These are phyloP conservation scores for Podaxis sp. DNA, from an alignment of 768 basidiomycete species.

Conservation along the genomic window DNA sequence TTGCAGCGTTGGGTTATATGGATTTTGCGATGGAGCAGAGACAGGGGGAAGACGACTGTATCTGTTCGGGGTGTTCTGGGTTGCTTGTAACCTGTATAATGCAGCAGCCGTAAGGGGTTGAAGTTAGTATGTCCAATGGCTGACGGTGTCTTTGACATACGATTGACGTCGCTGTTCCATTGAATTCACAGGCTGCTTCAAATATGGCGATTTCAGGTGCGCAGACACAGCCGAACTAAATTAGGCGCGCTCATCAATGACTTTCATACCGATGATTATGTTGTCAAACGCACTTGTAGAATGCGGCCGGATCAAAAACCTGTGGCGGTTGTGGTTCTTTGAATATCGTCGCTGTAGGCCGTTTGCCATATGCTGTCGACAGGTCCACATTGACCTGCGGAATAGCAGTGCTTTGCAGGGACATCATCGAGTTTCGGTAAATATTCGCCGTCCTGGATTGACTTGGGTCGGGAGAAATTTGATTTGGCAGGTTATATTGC, in stretches of 20 bases:
- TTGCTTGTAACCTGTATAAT: background rate
- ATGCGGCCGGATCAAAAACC: slow-evolving; percentile 26
- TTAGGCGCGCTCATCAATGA: background rate
- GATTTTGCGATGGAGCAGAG: background rate
- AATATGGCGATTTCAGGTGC: slow-evolving; percentile 18
- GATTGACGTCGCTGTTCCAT: background rate
- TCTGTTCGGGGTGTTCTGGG: background rate
- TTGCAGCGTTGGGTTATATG: background rate
- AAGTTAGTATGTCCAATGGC: background rate
- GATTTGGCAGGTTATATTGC: background rate
- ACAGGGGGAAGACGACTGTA: background rate
- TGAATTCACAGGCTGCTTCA: background rate
- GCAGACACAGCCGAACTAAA: slow-evolving; percentile 52
- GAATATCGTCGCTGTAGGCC: background rate
- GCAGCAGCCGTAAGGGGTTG: background rate
- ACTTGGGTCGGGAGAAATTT: background rate
- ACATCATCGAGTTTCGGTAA: background rate
- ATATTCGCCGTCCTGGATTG: background rate
- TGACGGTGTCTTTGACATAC: background rate
- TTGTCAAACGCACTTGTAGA: slow-evolving; percentile 49
- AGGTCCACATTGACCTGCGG: slow-evolving; percentile 1
- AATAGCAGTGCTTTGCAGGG: background rate
- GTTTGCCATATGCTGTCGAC: slow-evolving; percentile 1
- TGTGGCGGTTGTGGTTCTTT: slow-evolving; percentile 4
- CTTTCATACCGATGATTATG: background rate